Evolutionary conservation across 495 filamentous ascomycete genomes (phyloP).

Genomic region (Cryomyces antarcticus): DNA sequence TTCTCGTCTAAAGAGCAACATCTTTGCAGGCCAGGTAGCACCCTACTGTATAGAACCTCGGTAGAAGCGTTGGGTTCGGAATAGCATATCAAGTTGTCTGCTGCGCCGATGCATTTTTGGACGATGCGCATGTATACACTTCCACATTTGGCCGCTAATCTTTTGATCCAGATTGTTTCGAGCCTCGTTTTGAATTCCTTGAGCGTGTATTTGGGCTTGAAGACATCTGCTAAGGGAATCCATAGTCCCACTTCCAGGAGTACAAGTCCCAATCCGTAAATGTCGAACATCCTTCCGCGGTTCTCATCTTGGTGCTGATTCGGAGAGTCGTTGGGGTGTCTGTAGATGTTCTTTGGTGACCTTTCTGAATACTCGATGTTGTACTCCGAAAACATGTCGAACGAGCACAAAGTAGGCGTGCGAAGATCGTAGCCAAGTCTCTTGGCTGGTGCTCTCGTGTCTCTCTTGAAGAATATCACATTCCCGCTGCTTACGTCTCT

Average conservation of each 20-base stretch:
- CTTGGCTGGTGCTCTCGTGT: slow-evolving; percentile 1
- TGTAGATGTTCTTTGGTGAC: slow-evolving; percentile 35
- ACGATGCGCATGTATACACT: slow-evolving; percentile 59
- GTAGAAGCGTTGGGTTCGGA: no score
- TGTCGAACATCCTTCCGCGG: slow-evolving; percentile 41
- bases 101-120: slow-evolving; percentile 56
- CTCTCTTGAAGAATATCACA: slow-evolving; percentile 53
- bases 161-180: slow-evolving; percentile 38
- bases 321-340: slow-evolving; percentile 55
- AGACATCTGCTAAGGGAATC: slow-evolving; percentile 50
- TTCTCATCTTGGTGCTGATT: slow-evolving; percentile 4
- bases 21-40: no score
- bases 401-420: slow-evolving; percentile 58
- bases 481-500: slow-evolving; percentile 64
- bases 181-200: slow-evolving; percentile 42
- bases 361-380: slow-evolving; percentile 24
- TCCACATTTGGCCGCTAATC: slow-evolving; percentile 26
- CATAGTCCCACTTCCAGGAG: slow-evolving; percentile 77
- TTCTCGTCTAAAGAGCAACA: no score
- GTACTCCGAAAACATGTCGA: slow-evolving; percentile 59
- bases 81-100: slow-evolving; percentile 26
- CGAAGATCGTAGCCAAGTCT: slow-evolving; percentile 24
- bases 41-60: no score
- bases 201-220: slow-evolving; percentile 44
- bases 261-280: slow-evolving; percentile 69